These are phyloP conservation scores for Berberis thunbergii DNA, from an alignment of 164 flowering plant species.

Conservation along the genomic window DNA sequence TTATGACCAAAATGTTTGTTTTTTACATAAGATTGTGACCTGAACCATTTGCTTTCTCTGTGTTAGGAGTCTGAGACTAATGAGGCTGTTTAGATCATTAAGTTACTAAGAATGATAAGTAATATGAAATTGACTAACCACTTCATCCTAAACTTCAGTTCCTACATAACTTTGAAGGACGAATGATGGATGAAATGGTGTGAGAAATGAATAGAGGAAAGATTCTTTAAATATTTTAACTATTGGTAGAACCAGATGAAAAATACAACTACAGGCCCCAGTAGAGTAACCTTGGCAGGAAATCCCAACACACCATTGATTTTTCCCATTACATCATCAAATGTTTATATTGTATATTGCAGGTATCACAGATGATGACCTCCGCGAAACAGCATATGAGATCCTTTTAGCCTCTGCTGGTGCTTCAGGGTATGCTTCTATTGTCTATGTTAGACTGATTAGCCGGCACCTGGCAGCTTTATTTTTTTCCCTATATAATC, in stretches of 20 bases:
- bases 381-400: constrained; percentile 95
- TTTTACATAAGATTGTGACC: neutral
- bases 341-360: constrained; percentile 8
- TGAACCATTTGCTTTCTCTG: neutral
- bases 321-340: neutral
- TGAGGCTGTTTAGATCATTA: neutral
- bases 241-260: neutral
- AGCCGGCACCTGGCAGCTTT: too few species aligned
- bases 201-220: neutral
- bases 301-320: too few species aligned
- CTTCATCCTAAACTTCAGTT: neutral
- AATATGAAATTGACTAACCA: neutral
- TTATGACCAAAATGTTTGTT: neutral
- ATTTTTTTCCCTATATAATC: too few species aligned
- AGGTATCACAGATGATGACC: constrained; percentile 91
- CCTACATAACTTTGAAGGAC: neutral
- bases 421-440: constrained; percentile 65
- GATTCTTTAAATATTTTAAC: neutral
- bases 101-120: neutral
- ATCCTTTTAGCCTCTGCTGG: constrained; percentile 92
- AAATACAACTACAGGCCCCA: too few species aligned
- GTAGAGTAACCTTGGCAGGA: too few species aligned
- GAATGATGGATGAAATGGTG: neutral
- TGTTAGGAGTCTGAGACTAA: neutral
- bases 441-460: neutral